phyloP scores from a whole-genome alignment of 2,329 filamentous ascomycete genomes.

The Calonectria pauciramosa region DNA sequence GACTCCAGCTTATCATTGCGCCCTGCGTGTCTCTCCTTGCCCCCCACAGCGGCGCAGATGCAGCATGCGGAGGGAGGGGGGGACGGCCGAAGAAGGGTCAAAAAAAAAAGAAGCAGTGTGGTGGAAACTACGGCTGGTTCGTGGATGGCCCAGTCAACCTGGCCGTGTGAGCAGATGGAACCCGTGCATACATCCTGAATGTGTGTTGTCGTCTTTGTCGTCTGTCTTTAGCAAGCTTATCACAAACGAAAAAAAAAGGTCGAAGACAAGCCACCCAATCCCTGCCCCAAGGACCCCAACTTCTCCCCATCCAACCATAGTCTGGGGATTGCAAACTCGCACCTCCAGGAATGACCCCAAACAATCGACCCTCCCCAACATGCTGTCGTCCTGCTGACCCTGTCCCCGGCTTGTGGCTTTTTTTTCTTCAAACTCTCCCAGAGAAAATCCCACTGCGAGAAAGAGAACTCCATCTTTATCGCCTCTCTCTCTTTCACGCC shows the following conservation, averaged over 20 bases:
- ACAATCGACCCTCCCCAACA: not conserved
- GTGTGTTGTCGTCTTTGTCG: not conserved
- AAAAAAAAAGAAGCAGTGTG: not conserved
- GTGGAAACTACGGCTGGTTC: not conserved
- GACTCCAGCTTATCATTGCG: constrained; percentile 33
- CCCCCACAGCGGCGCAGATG: constrained; percentile 2
- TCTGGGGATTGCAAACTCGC: constrained; percentile 6
- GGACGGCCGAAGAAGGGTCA: not conserved
- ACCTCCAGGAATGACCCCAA: not conserved
- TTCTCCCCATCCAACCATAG: constrained; percentile 6
- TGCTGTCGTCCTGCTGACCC: not conserved
- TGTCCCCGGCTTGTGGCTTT: not conserved
- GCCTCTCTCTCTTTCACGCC: not conserved
- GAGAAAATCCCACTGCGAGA: not conserved
- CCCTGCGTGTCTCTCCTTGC: not conserved
- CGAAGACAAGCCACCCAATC: not conserved
- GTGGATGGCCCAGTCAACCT: not conserved
- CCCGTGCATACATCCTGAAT: not conserved
- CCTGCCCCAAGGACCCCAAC: not conserved
- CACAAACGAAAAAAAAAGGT: not conserved
- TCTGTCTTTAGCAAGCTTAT: not conserved
- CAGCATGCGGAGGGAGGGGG: not conserved
- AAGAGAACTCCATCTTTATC: not conserved
- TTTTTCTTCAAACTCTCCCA: not conserved
- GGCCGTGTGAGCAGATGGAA: not conserved